These are phyloP conservation scores for Acorus gramineus DNA, from an alignment of 106 monocot species.

Conservation along the genomic window DNA sequence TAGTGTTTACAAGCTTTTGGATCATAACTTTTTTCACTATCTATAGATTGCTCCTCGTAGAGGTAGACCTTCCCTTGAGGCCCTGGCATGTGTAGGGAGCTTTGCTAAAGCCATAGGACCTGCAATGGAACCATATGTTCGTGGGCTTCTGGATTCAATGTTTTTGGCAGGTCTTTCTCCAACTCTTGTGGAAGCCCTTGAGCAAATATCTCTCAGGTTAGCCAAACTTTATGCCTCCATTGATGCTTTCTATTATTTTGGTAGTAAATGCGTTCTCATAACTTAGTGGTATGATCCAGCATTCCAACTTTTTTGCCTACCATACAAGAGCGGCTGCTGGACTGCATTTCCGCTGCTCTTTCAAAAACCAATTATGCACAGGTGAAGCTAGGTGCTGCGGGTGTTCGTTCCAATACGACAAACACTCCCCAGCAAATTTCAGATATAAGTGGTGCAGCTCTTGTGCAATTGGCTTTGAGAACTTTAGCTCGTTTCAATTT, in stretches of 20 bases:
- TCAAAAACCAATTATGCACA: conserved; percentile 54
- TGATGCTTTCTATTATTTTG: no score
- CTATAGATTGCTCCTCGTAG: conserved; percentile 91
- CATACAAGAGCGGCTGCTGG: conserved; percentile 79
- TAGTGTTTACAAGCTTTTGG: not conserved
- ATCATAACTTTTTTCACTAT: not conserved
- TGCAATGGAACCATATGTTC: conserved; percentile 91
- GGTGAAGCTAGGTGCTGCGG: conserved; percentile 26
- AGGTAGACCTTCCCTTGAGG: conserved; percentile 85
- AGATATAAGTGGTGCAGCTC: conserved; percentile 47
- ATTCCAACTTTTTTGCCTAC: conserved; percentile 79
- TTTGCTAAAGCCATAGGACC: conserved; percentile 81
- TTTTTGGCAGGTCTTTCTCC: conserved; percentile 69
- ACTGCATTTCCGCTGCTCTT: conserved; percentile 71
- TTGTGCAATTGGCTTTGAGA: conserved; percentile 83
- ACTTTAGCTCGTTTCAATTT: conserved; percentile 85
- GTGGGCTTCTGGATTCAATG: conserved; percentile 76
- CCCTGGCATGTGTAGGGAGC: conserved; percentile 88
- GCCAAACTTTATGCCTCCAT: conserved; percentile 1
- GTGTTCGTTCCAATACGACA: conserved; percentile 26
- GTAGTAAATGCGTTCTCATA: no score
- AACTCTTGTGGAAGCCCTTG: conserved; percentile 66
- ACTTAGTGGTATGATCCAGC: conserved; percentile 18
- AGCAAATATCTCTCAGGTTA: conserved; percentile 74
- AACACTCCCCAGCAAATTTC: conserved; percentile 42